A percentile compares a stretch with the other conserved stretches of the same genome.
phyloP scores from a whole-genome alignment of 2,329 filamentous ascomycete species.

The Cytospora schulzeri region DNA sequence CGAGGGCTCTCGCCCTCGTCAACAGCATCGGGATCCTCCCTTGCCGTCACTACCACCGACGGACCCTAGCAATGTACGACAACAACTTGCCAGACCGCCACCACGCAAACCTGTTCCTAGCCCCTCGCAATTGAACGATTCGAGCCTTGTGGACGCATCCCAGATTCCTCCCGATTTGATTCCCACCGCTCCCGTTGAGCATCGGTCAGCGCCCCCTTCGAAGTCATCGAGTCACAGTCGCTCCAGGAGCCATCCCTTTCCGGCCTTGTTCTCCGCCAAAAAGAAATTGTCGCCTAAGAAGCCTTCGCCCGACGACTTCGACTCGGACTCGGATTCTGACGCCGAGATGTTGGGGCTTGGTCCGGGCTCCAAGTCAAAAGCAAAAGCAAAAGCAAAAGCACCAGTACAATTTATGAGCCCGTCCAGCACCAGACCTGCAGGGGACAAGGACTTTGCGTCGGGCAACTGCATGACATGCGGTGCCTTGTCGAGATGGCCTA shows the following conservation, averaged over 20 bases:
- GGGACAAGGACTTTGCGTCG: slow-evolving; percentile 61
- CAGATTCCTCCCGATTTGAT: slow-evolving; percentile 43
- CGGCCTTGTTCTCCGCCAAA: slow-evolving; percentile 65
- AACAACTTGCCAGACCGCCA: slow-evolving; percentile 18
- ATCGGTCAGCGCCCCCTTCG: slow-evolving; percentile 24
- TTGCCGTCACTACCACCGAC: slow-evolving; percentile 21
- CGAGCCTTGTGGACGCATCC: slow-evolving; percentile 16
- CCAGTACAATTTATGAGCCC: slow-evolving; percentile 13
- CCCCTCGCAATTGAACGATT: slow-evolving; percentile 11
- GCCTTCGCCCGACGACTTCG: slow-evolving; percentile 40
- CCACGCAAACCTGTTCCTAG: slow-evolving; percentile 19
- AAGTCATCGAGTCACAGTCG: slow-evolving; percentile 51
- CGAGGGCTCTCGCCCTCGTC: slow-evolving; percentile 16
- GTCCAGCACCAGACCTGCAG: slow-evolving; percentile 30
- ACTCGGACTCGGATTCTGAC: slow-evolving; percentile 46
- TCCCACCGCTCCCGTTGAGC: slow-evolving; percentile 40
- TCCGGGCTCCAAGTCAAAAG: slow-evolving; percentile 40
- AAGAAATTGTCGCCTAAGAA: slow-evolving; percentile 54
- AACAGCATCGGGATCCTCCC: slow-evolving; percentile 23
- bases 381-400: slow-evolving; percentile 37
- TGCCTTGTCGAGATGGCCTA: slow-evolving; percentile 78
- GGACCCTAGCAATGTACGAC: slow-evolving; percentile 12
- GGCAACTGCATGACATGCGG: slow-evolving; percentile 87
- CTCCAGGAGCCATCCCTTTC: slow-evolving; percentile 80
- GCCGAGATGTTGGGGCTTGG: slow-evolving; percentile 33